These are phyloP conservation scores for Suhomyces anneliseae DNA, from an alignment of 1,139 yeast genomes.

Conservation along the genomic window DNA sequence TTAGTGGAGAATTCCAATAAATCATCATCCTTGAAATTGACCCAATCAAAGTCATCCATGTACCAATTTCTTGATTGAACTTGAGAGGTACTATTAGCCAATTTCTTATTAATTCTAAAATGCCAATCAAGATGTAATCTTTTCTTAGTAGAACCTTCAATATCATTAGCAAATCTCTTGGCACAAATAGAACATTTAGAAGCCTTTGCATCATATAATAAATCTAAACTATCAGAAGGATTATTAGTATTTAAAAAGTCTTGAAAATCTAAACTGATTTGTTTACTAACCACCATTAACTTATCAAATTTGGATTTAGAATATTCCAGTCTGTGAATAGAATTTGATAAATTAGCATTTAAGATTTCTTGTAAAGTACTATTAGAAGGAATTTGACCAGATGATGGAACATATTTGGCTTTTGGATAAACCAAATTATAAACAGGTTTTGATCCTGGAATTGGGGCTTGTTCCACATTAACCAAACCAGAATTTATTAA, in stretches of 20 bases:
- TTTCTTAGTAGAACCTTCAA: conserved; percentile 53
- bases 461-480: conserved; percentile 42
- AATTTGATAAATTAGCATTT: conserved; percentile 17
- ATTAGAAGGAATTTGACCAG: conserved; percentile 22
- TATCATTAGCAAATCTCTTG: conserved; percentile 70
- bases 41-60: conserved; percentile 73
- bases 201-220: conserved; percentile 63
- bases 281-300: conserved; percentile 23
- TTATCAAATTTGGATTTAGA: conserved; percentile 29
- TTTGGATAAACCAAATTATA: conserved; percentile 42
- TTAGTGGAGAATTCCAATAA: conserved; percentile 40
- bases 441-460: conserved; percentile 41
- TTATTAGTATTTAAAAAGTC: conserved; percentile 31
- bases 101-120: conserved; percentile 82
- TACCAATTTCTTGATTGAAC: conserved; percentile 85
- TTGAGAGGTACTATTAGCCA: conserved; percentile 40
- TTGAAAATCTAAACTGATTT: conserved; percentile 29
- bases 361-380: conserved; percentile 38
- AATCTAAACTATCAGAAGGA: conserved; percentile 17
- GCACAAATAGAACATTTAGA: conserved; percentile 91
- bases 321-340: conserved; percentile 21
- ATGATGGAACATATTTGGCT: conserved; percentile 26
- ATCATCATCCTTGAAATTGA: conserved; percentile 63
- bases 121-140: conserved; percentile 92
- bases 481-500: conserved; percentile 41